These are phyloP conservation scores for Protostelium mycophagum DNA, from an alignment of 78 protist species.

Conservation along the genomic window DNA sequence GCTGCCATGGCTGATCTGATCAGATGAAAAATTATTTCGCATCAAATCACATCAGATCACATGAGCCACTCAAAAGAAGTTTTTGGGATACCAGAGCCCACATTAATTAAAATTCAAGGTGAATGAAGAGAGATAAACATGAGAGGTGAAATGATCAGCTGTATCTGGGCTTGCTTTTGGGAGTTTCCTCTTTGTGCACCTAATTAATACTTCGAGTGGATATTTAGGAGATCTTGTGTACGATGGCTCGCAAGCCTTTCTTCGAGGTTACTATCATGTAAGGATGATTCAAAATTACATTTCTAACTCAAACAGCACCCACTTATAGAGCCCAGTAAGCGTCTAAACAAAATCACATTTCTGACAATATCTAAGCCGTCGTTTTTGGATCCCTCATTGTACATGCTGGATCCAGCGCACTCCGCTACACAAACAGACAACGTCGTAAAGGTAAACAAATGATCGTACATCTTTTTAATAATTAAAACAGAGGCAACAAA, in stretches of 20 bases:
- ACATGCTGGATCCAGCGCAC: neutral
- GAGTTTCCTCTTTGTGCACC: neutral
- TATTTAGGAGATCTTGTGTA: neutral
- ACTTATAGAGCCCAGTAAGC: neutral
- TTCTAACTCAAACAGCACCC: neutral
- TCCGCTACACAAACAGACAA: neutral
- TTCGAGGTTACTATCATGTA: neutral
- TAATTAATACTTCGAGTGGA: neutral
- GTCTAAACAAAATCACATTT: neutral
- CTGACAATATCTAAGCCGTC: neutral
- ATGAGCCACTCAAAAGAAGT: neutral
- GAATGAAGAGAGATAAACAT: neutral
- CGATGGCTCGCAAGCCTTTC: neutral
- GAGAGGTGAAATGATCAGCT: neutral
- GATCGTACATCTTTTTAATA: too few species aligned
- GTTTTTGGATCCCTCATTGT: neutral
- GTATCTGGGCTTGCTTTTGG: neutral
- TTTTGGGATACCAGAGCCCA: neutral
- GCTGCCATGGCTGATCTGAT: neutral
- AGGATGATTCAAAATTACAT: neutral
- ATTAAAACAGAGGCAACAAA: too few species aligned
- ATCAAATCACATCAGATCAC: neutral
- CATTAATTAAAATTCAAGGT: neutral
- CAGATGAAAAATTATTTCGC: neutral
- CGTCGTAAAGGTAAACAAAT: too few species aligned